phyloP scores from a whole-genome alignment of 2,329 filamentous ascomycete species.

The Chrysosporium queenslandicum region DNA sequence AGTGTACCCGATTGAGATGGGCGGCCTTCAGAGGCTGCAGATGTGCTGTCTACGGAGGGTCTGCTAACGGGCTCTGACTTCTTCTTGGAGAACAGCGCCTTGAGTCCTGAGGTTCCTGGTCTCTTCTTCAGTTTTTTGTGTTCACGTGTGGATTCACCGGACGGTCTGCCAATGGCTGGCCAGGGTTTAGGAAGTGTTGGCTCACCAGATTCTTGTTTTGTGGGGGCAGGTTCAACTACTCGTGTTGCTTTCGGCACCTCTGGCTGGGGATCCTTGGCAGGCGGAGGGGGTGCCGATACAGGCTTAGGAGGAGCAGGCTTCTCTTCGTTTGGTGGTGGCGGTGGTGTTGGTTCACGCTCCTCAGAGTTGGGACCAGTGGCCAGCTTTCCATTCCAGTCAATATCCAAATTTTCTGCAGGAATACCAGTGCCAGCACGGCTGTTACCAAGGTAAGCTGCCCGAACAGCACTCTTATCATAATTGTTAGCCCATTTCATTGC shows the following conservation, averaged over 20 bases:
- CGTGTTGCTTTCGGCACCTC: not conserved
- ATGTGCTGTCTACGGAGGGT: constrained; percentile 24
- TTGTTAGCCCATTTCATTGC: constrained; percentile 96
- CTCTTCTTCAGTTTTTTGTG: constrained; percentile 40
- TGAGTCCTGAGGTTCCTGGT: constrained; percentile 33
- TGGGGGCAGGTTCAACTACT: constrained; percentile 11
- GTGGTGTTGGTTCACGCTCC: not conserved
- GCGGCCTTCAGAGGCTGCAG: constrained; percentile 35
- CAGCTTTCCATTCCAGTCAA: constrained; percentile 30
- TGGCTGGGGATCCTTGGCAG: constrained; percentile 3
- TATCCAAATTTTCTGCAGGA: constrained; percentile 37
- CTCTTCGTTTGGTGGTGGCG: constrained; percentile 10
- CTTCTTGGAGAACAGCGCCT: constrained; percentile 35
- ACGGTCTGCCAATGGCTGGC: constrained; percentile 28
- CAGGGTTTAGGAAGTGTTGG: constrained; percentile 19
- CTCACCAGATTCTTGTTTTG: constrained; percentile 19
- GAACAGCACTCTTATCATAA: constrained; percentile 81
- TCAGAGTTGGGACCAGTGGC: not conserved
- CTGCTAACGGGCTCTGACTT: constrained; percentile 32
- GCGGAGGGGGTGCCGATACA: not conserved
- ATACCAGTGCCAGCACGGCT: constrained; percentile 59
- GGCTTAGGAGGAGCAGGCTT: not conserved
- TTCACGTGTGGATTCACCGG: constrained; percentile 25
- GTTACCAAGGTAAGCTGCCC: constrained; percentile 75
- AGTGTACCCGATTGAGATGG: constrained; percentile 23